Conservation (phyloP, 1,139 yeast species). For the Pneumocystis carinii region DNA sequence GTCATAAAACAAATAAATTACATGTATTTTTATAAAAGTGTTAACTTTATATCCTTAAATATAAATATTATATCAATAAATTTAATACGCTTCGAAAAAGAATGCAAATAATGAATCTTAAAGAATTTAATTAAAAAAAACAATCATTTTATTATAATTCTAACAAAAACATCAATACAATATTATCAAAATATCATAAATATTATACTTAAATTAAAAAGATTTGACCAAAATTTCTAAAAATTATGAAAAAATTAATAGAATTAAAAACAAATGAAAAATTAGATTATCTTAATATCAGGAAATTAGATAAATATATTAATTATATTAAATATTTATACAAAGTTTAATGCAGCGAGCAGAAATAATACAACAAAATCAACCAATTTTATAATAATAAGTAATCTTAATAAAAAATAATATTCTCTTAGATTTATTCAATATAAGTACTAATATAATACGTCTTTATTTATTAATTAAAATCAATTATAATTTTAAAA, state of each 20-base stretch:
- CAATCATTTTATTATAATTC: neutral
- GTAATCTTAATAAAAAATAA: neutral
- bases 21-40: too few species aligned
- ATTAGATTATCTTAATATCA: neutral
- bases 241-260: neutral
- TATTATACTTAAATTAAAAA: neutral
- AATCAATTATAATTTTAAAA: neutral
- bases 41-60: too few species aligned
- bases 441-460: conserved; percentile 13
- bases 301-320: neutral
- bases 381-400: neutral
- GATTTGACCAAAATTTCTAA: neutral
- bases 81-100: too few species aligned
- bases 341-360: neutral
- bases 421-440: conserved; percentile 2
- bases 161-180: neutral
- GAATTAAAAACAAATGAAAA: neutral
- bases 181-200: neutral
- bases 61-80: too few species aligned
- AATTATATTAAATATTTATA: neutral
- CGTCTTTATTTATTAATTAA: conserved; percentile 16
- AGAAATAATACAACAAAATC: neutral
- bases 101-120: neutral
- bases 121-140: neutral
- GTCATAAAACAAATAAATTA: too few species aligned